Conservation (phyloP, 2,329 filamentous ascomycete species). For the Sphaerulina musiva region DNA sequence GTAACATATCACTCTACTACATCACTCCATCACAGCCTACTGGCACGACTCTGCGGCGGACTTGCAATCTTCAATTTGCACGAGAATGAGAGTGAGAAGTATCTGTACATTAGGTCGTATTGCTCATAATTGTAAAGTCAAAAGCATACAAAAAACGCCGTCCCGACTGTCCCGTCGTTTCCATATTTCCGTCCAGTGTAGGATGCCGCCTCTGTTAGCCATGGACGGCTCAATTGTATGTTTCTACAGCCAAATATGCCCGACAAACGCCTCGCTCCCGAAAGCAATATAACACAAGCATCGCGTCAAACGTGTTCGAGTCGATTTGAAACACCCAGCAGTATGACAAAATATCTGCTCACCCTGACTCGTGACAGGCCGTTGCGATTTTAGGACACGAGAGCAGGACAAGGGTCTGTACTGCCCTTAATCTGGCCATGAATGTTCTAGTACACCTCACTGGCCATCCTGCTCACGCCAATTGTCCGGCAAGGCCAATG, state of each 20-base stretch:
- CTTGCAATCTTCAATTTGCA: too few relatives aligned
- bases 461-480: constrained; percentile 40
- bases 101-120: constrained; percentile 11
- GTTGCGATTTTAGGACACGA: too few relatives aligned
- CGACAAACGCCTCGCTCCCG: constrained; percentile 11
- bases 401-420: too few relatives aligned
- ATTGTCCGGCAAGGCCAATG: constrained; percentile 85
- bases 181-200: neutral
- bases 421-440: too few relatives aligned
- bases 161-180: constrained; percentile 1
- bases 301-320: neutral
- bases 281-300: neutral
- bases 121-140: constrained; percentile 4
- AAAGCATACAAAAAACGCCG: neutral
- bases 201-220: constrained; percentile 1
- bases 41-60: too few relatives aligned
- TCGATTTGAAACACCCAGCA: neutral
- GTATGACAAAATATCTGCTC: neutral
- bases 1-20: too few relatives aligned
- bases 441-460: too few relatives aligned
- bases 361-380: too few relatives aligned
- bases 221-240: neutral
- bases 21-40: too few relatives aligned
- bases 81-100: constrained; percentile 1
- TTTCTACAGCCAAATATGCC: constrained; percentile 1